Percentiles rank a stretch among this genome's conserved stretches.
phyloP scores from a whole-genome alignment of 345 rosid species.

The Ailanthus altissimus region DNA sequence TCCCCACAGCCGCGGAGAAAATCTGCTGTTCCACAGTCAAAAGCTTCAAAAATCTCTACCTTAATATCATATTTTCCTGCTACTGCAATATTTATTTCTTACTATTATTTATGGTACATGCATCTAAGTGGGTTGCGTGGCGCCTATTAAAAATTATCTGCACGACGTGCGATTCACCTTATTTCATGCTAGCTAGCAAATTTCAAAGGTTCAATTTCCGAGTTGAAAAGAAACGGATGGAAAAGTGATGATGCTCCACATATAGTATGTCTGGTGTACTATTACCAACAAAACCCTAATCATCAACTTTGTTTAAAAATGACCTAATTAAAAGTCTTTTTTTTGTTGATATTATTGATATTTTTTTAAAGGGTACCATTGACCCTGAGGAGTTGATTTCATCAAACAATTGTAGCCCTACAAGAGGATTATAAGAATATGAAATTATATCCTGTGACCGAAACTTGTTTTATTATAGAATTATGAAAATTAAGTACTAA shows the following conservation, averaged over 20 bases:
- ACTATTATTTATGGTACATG: conserved; percentile 9
- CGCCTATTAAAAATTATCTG: not conserved
- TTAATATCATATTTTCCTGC: no score
- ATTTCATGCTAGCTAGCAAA: not conserved
- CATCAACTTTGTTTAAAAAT: no score
- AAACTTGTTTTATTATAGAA: not conserved
- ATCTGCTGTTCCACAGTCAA: conserved; percentile 14
- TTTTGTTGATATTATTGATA: no score
- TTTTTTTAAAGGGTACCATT: no score
- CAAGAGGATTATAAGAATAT: not conserved
- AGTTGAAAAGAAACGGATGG: not conserved
- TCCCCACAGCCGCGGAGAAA: conserved; percentile 33
- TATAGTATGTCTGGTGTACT: not conserved
- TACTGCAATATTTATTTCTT: no score
- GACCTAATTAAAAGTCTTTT: no score
- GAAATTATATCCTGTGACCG: no score
- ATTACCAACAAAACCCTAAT: no score
- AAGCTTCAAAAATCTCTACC: no score
- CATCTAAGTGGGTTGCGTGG: conserved; percentile 15
- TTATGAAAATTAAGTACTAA: not conserved
- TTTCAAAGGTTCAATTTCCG: not conserved
- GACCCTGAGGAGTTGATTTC: not conserved
- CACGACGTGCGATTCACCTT: conserved; percentile 1
- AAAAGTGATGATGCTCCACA: no score
- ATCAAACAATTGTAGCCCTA: not conserved